Base-by-base conservation (phyloP, 2,329 filamentous ascomycete species). In the Fusarium algeriense region DNA sequence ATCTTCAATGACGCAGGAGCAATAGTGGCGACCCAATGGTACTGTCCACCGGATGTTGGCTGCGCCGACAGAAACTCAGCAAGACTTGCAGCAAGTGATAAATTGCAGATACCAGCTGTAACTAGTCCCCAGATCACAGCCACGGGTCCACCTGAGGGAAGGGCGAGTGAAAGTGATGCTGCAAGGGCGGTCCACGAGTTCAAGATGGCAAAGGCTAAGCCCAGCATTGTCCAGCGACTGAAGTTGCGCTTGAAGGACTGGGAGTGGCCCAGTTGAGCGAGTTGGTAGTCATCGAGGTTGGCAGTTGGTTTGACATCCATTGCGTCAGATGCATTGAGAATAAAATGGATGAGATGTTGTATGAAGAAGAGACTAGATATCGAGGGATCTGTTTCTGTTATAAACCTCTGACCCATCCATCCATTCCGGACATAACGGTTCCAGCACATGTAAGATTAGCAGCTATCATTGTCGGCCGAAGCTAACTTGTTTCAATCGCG, bases 1-100 rank as follows among this genome's bases (percentile, higher is more conserved):
- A 67, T 64, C 40, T 73, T 75, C 3, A 75, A 46, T 2, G 73
- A 71, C 0, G 37, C 45, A 0, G 73, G 73, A 1, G 73, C 69
- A 45, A 75, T 71, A 6, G 67, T 74, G n/a, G 91, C 90, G 3
- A 91, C 91, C 91, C 91, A 93, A 77, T 93, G 90, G 69, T 93
- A 93, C 78, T 91, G 86, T 7, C 87, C 89, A 67, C 86, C 87
- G 6, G 87, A 87, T 0, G 84, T 85, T 2, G 84, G 84, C 48
- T 89, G 92, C 2, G 89, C 89, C 0, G 89, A 91, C 9, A 92
- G 81, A 71, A 92, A 93, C 77, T 93, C 91, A 28, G 91, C 91
- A 13, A 93, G 83, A 19, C 89, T 92, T 3, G 89, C 86, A 4
- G 91, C 89, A 49, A 93, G 79, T 6, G 78, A 79, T 15, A 80